Percentiles rank a stretch among this genome's conserved stretches.
These are phyloP conservation scores for Pyrenochaeta sp. DNA, from an alignment of 2,329 filamentous ascomycete genomes.

Conservation along the genomic window DNA sequence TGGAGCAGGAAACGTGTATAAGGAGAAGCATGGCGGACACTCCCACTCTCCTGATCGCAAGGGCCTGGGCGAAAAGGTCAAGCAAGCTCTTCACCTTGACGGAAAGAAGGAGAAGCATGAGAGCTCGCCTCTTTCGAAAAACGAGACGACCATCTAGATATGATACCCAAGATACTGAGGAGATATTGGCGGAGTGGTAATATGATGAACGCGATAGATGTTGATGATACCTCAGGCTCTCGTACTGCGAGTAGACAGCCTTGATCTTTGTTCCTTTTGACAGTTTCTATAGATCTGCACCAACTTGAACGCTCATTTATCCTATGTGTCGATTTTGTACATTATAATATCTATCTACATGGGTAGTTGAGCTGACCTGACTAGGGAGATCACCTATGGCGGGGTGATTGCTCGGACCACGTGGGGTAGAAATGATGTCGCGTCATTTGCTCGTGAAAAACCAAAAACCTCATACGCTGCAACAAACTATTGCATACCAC, in stretches of 20 bases:
- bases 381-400: conserved; percentile 10
- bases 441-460: conserved; percentile 29
- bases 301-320: conserved; percentile 11
- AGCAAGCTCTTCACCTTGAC: conserved; percentile 48
- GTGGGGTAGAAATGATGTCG: conserved; percentile 20
- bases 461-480: conserved; percentile 4
- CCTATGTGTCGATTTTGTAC: too few species aligned
- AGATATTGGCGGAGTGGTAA: conserved; percentile 13
- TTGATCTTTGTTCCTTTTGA: conserved; percentile 5
- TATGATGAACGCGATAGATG: conserved; percentile 12
- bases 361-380: conserved; percentile 10
- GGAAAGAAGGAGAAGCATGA: conserved; percentile 45
- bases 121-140: conserved; percentile 33
- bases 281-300: neutral
- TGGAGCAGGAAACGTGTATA: conserved; percentile 57
- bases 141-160: conserved; percentile 27
- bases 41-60: conserved; percentile 46
- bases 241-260: conserved; percentile 9
- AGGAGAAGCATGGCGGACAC: conserved; percentile 58
- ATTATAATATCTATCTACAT: neutral
- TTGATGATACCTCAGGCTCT: conserved; percentile 20
- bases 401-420: conserved; percentile 19
- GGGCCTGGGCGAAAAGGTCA: conserved; percentile 54
- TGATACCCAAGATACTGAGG: conserved; percentile 30
- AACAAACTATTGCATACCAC: neutral